Evolutionary conservation across 1,139 yeast genomes (phyloP).

Genomic region (Kodamaea sp.): DNA sequence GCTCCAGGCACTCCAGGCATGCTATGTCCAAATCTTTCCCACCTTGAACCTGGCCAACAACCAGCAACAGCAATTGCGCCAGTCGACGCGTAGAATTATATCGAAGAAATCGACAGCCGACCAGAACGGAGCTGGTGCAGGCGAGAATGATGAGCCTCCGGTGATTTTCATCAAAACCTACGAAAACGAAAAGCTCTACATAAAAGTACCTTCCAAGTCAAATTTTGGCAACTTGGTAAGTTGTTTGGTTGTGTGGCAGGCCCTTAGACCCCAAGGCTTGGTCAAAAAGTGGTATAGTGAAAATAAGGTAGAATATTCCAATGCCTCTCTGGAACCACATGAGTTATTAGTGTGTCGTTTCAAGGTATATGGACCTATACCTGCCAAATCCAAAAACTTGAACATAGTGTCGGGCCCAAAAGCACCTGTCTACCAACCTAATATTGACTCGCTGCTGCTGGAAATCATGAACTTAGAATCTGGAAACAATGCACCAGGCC

Average conservation of each 20-base stretch:
- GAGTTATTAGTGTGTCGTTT: constrained; percentile 63
- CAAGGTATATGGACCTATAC: constrained; percentile 64
- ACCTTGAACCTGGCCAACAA: constrained; percentile 16
- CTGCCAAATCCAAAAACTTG: constrained; percentile 43
- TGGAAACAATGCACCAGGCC: constrained; percentile 2
- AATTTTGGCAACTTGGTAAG: constrained; percentile 53
- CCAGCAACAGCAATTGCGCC: constrained; percentile 14
- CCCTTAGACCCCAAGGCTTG: constrained; percentile 56
- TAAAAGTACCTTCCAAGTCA: constrained; percentile 45
- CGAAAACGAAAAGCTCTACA: constrained; percentile 48
- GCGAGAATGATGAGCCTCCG: constrained; percentile 35
- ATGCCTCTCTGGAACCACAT: constrained; percentile 31
- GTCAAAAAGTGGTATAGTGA: constrained; percentile 57
- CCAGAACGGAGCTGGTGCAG: not conserved
- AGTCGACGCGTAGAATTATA: constrained; percentile 10
- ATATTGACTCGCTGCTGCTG: constrained; percentile 12
- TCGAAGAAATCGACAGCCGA: constrained; percentile 3
- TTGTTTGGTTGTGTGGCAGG: constrained; percentile 64
- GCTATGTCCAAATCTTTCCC: constrained; percentile 42
- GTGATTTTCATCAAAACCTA: constrained; percentile 48
- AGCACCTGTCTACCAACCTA: constrained; percentile 47
- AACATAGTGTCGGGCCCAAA: constrained; percentile 44
- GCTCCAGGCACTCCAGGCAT: constrained; percentile 41
- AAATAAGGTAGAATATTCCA: constrained; percentile 34
- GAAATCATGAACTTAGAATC: constrained; percentile 9